Base-by-base conservation (phyloP, 2,329 filamentous ascomycete genomes). In the Cryphonectria nitschkei region DNA sequence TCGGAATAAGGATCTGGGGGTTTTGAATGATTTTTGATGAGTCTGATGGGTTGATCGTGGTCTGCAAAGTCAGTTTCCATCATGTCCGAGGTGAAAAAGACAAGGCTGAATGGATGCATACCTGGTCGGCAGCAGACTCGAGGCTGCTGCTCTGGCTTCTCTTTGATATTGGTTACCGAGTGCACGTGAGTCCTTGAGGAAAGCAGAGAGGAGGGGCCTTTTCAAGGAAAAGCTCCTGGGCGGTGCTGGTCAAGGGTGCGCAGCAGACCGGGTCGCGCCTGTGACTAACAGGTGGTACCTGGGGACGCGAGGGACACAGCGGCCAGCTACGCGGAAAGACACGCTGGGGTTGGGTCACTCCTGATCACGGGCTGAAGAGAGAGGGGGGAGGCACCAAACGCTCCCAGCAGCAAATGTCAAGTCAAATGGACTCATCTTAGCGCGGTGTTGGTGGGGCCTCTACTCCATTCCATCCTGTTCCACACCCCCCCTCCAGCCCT, bases 101-200 rank as follows among this genome's bases (percentile, higher is more conserved):
- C 32, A 37, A 41, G 65, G 52, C 46, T 65, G 50, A 62, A 72
- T 72, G 70, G 50, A 67, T 72, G 70, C 70, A 72, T 69, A 72
- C 70, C 70, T 72, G 63, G 29, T 50, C 63, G 37, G 63, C 43
- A 52, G 41, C 16, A 22, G 43, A n/a, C 16, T 65, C 43, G 63
- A 65, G 29, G 63, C 26, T 71, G 65, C 58, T 52, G 70, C 65
- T 63, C 63, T 46, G 67, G 52, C 54, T 54, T 68, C 63, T 52
- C 69, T 69, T 69, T 72, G 70, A 72, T 69, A 61, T 64, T 71
- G 70, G 54, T 65, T 69, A 60, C 67, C 67, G 63, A 61, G 67
- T 63, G 41, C 52, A 68, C 56, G 56, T 68, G 67, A 68, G 67
- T 50, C 54, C 66, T 60, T 7, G 63, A 65, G 63, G 63, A 65